These are phyloP conservation scores for Labyrinthula sp. DNA, from an alignment of 352 stramenopile genomes.

Conservation along the genomic window DNA sequence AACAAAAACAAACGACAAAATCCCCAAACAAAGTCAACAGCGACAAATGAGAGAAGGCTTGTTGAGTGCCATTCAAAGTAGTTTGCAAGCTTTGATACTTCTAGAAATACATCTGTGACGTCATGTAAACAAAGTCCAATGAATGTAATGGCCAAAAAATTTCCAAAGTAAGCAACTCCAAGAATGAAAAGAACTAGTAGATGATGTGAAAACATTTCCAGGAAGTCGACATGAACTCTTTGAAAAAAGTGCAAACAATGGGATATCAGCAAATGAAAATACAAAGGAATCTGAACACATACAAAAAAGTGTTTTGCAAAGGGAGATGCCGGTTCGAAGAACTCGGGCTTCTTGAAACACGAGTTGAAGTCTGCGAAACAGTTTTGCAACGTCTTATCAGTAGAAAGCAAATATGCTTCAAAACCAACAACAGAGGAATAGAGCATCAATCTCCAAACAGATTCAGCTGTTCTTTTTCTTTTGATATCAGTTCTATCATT, in stretches of 20 bases:
- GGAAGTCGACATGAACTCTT: constrained; percentile 10
- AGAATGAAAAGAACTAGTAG: constrained; percentile 7
- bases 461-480: constrained; percentile 1
- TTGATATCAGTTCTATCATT: constrained; percentile 17
- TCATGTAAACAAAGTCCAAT: constrained; percentile 18
- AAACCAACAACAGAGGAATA: constrained; percentile 3
- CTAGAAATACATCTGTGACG: constrained; percentile 21
- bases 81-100: constrained; percentile 21
- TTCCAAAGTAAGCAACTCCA: constrained; percentile 16
- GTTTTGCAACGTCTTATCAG: too few species aligned
- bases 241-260: too few species aligned
- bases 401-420: constrained; percentile 2
- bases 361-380: constrained; percentile 1
- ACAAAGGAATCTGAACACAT: constrained; percentile 16
- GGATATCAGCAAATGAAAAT: constrained; percentile 11
- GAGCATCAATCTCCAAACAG: constrained; percentile 15
- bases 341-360: constrained; percentile 13
- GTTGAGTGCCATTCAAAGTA: constrained; percentile 23
- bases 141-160: constrained; percentile 26
- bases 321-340: constrained; percentile 3
- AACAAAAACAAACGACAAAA: constrained; percentile 5
- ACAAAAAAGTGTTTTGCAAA: constrained; percentile 13
- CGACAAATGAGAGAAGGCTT: constrained; percentile 9
- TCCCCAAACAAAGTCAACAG: constrained; percentile 2
- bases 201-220: constrained; percentile 25